phyloP scores from a whole-genome alignment of 192 early-diverging fungal species.

The Borealophlyctis nickersoniae region DNA sequence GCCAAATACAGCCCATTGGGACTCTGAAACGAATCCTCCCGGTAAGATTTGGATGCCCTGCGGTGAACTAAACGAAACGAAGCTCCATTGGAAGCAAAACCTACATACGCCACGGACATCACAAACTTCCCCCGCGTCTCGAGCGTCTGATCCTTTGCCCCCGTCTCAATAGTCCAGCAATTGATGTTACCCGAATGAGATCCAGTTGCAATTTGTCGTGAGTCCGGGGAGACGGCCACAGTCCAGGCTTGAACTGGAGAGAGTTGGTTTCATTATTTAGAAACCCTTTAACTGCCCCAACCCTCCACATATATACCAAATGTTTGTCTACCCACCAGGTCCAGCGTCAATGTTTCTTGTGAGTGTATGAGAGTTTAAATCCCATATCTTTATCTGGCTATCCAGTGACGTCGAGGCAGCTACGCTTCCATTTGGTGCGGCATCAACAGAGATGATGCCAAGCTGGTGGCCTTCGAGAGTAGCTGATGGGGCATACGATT shows the following conservation, averaged over 20 bases:
- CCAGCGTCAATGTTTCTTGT: slow-evolving; percentile 61
- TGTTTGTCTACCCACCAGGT: slow-evolving; percentile 37
- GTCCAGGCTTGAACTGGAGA: slow-evolving; percentile 74
- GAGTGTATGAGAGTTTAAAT: slow-evolving; percentile 52
- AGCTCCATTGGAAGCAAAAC: slow-evolving; percentile 18
- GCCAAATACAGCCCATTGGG: slow-evolving; percentile 74
- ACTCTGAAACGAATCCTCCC: slow-evolving; percentile 45
- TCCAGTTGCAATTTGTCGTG: slow-evolving; percentile 66
- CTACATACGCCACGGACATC: slow-evolving; percentile 76
- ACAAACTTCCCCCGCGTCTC: slow-evolving; percentile 73
- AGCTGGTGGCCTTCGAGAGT: slow-evolving; percentile 74
- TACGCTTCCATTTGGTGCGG: slow-evolving; percentile 21
- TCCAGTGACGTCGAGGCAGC: slow-evolving; percentile 75
- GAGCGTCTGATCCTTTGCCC: slow-evolving; percentile 62
- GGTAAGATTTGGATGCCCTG: not conserved
- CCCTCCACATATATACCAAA: no score
- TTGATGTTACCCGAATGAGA: slow-evolving; percentile 72
- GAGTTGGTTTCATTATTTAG: no score
- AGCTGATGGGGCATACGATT: slow-evolving; percentile 46
- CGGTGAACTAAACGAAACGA: not conserved
- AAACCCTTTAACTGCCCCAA: no score
- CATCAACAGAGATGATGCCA: slow-evolving; percentile 73
- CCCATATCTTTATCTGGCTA: slow-evolving; percentile 75
- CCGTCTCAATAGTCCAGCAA: slow-evolving; percentile 64
- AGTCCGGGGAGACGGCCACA: slow-evolving; percentile 69